Evolutionary conservation across 805 yeast genomes (phyloP).

Genomic region (Candida argentea): DNA sequence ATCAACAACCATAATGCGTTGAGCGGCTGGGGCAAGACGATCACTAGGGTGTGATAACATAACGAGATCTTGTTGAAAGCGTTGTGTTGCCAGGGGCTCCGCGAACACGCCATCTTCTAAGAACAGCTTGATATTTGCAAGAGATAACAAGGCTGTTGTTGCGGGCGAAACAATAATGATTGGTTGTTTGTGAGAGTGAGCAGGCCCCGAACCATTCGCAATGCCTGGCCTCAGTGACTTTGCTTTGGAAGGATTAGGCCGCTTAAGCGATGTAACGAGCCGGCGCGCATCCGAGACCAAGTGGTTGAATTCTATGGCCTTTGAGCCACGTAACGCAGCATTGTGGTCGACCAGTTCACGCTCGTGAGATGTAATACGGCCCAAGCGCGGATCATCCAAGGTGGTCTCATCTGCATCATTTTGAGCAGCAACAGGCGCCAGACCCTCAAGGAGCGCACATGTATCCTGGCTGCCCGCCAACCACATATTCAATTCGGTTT

Average conservation of each 20-base stretch:
- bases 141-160: slow-evolving; percentile 30
- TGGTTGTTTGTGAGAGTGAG: slow-evolving; percentile 26
- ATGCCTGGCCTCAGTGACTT: no score
- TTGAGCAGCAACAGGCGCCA: no score
- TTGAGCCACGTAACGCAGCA: slow-evolving; percentile 54
- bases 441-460: slow-evolving; percentile 45
- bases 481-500: slow-evolving; percentile 79
- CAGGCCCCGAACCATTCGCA: slow-evolving; percentile 41
- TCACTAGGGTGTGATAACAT: slow-evolving; percentile 48
- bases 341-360: slow-evolving; percentile 48
- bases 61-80: slow-evolving; percentile 28
- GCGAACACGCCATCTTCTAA: slow-evolving; percentile 63
- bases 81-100: slow-evolving; percentile 36
- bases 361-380: slow-evolving; percentile 37
- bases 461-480: slow-evolving; percentile 56
- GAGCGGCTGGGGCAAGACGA: slow-evolving; percentile 38
- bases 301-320: slow-evolving; percentile 56
- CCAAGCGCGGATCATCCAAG: slow-evolving; percentile 38
- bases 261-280: slow-evolving; percentile 43
- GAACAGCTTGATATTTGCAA: slow-evolving; percentile 31
- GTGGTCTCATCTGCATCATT: slow-evolving; percentile 8
- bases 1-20: slow-evolving; percentile 73
- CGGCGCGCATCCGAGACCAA: slow-evolving; percentile 58
- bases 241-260: slow-evolving; percentile 55
- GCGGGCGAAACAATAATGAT: slow-evolving; percentile 36